Percentiles rank a stretch among this genome's conserved stretches.
phyloP scores from a whole-genome alignment of 2,329 filamentous ascomycete species.

The Knufia petricola region DNA sequence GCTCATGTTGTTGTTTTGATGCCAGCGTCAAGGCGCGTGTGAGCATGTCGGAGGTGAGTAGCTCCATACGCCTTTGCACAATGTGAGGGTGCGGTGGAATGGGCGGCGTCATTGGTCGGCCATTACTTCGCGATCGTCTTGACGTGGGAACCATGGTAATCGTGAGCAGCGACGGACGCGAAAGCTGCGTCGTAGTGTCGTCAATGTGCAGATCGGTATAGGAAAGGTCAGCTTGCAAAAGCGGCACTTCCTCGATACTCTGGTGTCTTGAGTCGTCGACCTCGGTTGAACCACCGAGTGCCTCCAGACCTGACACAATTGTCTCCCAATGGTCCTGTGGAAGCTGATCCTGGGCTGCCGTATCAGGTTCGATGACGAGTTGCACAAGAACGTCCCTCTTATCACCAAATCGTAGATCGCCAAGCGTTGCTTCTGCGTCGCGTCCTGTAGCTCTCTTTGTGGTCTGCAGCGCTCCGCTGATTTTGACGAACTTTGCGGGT shows the following conservation, averaged over 20 bases:
- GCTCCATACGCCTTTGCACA: constrained; percentile 93
- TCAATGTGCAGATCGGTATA: constrained; percentile 92
- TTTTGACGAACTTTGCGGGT: constrained; percentile 96
- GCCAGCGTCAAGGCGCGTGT: constrained; percentile 85
- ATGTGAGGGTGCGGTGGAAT: constrained; percentile 93
- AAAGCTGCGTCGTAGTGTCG: constrained; percentile 73
- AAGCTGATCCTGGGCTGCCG: constrained; percentile 66
- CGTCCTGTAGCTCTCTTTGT: constrained; percentile 91
- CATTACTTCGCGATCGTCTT: constrained; percentile 51
- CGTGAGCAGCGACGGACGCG: constrained; percentile 79
- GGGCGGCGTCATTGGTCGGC: constrained; percentile 54
- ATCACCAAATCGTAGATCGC: constrained; percentile 89
- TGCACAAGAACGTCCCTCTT: constrained; percentile 92
- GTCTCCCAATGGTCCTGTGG: constrained; percentile 96
- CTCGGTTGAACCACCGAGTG: constrained; percentile 77
- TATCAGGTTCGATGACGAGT: constrained; percentile 83
- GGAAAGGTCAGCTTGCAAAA: constrained; percentile 87
- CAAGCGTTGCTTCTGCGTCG: constrained; percentile 84
- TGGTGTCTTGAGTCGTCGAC: constrained; percentile 72
- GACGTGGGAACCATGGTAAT: constrained; percentile 81
- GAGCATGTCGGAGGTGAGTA: constrained; percentile 96
- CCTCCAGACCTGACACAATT: constrained; percentile 89
- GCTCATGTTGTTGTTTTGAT: constrained; percentile 82
- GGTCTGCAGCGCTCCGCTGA: constrained; percentile 89
- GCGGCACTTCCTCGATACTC: constrained; percentile 86